phyloP scores from a whole-genome alignment of 2,329 filamentous ascomycete genomes.

The Fusarium oligoseptatum region DNA sequence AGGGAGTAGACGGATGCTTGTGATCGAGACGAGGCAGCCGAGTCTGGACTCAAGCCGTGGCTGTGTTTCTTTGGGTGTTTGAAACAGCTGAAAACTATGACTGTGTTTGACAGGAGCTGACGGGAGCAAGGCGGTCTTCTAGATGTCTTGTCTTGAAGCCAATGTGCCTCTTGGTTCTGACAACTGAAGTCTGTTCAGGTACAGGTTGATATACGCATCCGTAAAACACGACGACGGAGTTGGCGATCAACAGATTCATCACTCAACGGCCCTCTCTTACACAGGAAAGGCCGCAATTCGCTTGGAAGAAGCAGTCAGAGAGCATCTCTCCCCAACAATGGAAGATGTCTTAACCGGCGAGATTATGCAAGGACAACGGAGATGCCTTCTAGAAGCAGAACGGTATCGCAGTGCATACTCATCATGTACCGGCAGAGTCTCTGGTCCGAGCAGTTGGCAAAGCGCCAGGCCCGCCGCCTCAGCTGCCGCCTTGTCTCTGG shows the following conservation, averaged over 20 bases:
- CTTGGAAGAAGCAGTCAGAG: constrained; percentile 5
- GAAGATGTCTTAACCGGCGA: constrained; percentile 25
- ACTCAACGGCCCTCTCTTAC: constrained; percentile 4
- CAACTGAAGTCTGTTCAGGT: not conserved
- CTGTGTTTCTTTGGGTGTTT: constrained; percentile 11
- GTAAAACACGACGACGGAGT: constrained; percentile 14
- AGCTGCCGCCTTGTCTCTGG: constrained; percentile 6
- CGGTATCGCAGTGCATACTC: constrained; percentile 14
- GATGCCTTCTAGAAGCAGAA: constrained; percentile 37
- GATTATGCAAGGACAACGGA: constrained; percentile 22
- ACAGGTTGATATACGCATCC: constrained; percentile 32
- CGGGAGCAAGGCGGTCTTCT: not conserved
- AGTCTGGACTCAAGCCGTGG: constrained; percentile 39
- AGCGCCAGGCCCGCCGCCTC: constrained; percentile 3
- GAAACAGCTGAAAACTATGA: constrained; percentile 3
- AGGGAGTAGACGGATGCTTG: constrained; percentile 13
- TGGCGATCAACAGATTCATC: constrained; percentile 21
- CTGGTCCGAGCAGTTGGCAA: constrained; percentile 10
- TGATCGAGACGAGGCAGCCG: constrained; percentile 11
- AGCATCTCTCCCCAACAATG: constrained; percentile 8
- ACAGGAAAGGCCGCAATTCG: constrained; percentile 23
- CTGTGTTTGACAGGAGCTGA: not conserved
- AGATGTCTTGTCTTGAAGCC: constrained; percentile 6
- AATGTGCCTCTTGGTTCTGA: constrained; percentile 23
- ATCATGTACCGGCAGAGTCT: constrained; percentile 25